Conservation (phyloP, 164 flowering plant genomes). For the Tetracentron sinense region DNA sequence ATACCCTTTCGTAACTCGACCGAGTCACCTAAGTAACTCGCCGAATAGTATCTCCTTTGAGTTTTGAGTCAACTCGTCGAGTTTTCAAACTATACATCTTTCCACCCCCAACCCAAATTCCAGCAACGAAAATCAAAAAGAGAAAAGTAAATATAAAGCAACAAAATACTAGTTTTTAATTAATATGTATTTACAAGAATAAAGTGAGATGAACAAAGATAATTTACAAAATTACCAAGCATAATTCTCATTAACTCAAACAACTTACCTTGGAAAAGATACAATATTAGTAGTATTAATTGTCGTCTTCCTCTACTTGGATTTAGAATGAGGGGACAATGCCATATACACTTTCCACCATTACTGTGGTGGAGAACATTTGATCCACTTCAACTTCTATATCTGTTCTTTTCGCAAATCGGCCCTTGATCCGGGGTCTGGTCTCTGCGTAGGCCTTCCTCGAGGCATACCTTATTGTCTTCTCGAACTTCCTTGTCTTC, state of each 20-base stretch:
- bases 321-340: slow-evolving; percentile 65
- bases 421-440: slow-evolving; percentile 89
- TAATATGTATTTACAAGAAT: slow-evolving; percentile 10
- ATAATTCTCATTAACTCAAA: not conserved
- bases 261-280: not conserved
- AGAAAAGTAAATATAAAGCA: not conserved
- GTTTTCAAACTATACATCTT: too few species aligned
- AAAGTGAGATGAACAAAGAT: not conserved
- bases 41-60: too few species aligned
- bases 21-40: too few species aligned
- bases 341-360: slow-evolving; percentile 57
- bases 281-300: not conserved
- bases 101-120: too few species aligned
- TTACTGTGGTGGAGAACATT: slow-evolving; percentile 48
- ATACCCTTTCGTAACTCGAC: too few species aligned
- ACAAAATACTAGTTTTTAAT: not conserved
- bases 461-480: too few species aligned
- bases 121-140: slow-evolving; percentile 2
- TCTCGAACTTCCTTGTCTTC: slow-evolving; percentile 81
- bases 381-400: slow-evolving; percentile 60
- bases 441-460: too few species aligned
- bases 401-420: too few species aligned
- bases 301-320: not conserved
- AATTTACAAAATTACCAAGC: too few species aligned
- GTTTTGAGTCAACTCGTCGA: too few species aligned